phyloP scores from a whole-genome alignment of 805 yeast species.

The Candida methanosorbosa region DNA sequence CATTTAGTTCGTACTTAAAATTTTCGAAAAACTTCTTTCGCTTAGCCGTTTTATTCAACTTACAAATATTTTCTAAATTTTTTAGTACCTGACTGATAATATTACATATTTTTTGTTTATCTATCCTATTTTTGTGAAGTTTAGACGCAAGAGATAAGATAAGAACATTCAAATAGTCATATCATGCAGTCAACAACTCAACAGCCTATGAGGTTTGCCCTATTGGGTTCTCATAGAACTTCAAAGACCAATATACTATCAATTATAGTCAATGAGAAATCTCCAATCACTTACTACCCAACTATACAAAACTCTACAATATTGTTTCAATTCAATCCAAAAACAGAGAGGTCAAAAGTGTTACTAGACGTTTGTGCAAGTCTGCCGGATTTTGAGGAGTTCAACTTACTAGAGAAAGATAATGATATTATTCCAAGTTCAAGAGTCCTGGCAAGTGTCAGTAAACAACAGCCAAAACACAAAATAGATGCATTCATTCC shows the following conservation, averaged over 20 bases:
- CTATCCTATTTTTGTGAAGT: too few relatives aligned
- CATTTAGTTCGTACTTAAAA: too few relatives aligned
- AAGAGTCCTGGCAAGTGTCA: neutral
- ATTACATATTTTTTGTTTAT: too few relatives aligned
- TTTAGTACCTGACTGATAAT: too few relatives aligned
- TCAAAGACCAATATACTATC: conserved; percentile 24
- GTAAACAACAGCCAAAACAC: neutral
- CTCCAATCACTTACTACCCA: conserved; percentile 65
- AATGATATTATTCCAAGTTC: neutral
- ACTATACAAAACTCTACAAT: conserved; percentile 55
- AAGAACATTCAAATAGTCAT: too few relatives aligned
- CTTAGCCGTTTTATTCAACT: too few relatives aligned
- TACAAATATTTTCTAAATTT: too few relatives aligned
- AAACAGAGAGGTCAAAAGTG: conserved; percentile 26
- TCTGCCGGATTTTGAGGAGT: conserved; percentile 24
- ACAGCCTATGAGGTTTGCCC: conserved; percentile 21
- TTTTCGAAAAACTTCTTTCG: too few relatives aligned
- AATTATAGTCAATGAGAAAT: conserved; percentile 18
- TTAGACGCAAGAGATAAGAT: too few relatives aligned
- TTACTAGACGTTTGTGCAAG: conserved; percentile 40
- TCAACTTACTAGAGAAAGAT: conserved; percentile 18
- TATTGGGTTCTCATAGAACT: conserved; percentile 23
- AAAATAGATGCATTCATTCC: neutral
- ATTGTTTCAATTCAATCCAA: conserved; percentile 45
- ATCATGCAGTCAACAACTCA: conserved; percentile 20